phyloP scores from a whole-genome alignment of 2,329 filamentous ascomycete genomes.

The Fusarium sp. region DNA sequence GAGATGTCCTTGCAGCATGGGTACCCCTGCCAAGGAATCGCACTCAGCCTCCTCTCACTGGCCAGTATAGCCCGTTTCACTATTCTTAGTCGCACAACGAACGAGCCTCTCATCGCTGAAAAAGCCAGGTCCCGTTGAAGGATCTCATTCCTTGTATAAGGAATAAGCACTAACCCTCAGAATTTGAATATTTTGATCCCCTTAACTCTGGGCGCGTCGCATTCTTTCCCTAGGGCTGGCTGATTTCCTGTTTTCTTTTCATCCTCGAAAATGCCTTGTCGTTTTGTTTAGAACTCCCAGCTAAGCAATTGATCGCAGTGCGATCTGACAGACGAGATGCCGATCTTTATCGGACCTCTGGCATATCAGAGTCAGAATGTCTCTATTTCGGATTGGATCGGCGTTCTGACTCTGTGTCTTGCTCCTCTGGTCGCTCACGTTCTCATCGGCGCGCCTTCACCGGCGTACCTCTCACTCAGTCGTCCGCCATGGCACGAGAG shows the following conservation, averaged over 20 bases:
- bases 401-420: conserved; percentile 17
- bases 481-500: conserved; percentile 26
- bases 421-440: conserved; percentile 29
- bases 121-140: not conserved
- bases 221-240: not conserved
- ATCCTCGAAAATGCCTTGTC: not conserved
- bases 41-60: not conserved
- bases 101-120: not conserved
- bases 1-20: not conserved
- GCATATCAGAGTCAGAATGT: conserved; percentile 16
- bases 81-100: accelerated
- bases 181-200: not conserved
- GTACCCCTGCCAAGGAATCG: not conserved
- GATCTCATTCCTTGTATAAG: not conserved
- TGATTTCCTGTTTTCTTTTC: not conserved
- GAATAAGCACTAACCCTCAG: not conserved
- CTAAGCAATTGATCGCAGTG: not conserved
- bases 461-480: not conserved
- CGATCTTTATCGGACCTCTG: not conserved
- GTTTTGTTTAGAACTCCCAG: not conserved
- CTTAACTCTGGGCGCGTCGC: not conserved
- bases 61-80: not conserved
- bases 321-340: not conserved
- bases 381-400: conserved; percentile 11
- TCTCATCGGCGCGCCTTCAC: conserved; percentile 14